Base-by-base conservation (phyloP, 2,329 filamentous ascomycete species). In the Alternaria tenuissima region DNA sequence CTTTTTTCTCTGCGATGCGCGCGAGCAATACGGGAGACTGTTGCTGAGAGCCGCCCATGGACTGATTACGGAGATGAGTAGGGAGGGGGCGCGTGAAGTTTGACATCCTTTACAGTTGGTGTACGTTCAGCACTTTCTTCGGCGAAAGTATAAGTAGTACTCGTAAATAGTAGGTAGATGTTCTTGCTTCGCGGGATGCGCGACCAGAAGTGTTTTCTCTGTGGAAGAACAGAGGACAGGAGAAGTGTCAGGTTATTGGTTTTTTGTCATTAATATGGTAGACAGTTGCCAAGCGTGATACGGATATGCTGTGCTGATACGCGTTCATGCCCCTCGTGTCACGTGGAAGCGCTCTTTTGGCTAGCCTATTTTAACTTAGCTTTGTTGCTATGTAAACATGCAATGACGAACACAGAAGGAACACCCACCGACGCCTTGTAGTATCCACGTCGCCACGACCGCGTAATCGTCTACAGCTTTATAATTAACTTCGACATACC, bases 1-100 rank as follows among this genome's bases (percentile, higher is more conserved):
- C 88, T 78, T 91, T 93, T 83, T 96, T 96, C 81, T 95, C 92
- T 65, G 91, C 88, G 75, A 96, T 93, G 65, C 92, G 89, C 44
- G 90, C 87, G 53, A 91, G 81, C 16, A 95, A 83, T 26, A 88
- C 86, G 1, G 91, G 87, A 1, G 91, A 91, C 77, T 92, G 89
- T 48, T 87, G 68, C 76, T 52, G 83, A 28, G 68, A 80, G 55
- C 69, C 72, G 56, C 76, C 76, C 70, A 70, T 74, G 62, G 71
- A 76, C 68, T 77, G 80, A 68, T 74, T 75, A 58, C 90, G 89
- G 71, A 91, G 81, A 72, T 93, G 89, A 26, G 88, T 87, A 3
- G 89, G 85, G 18, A 91, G 68, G 0, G 78, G 74, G 18, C 81
- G 80, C 32, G 74, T 70, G 38, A 75, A 74, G 69, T 81, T 81